Base-by-base conservation (phyloP, 495 filamentous ascomycete genomes). In the Daldinia caldariorum region DNA sequence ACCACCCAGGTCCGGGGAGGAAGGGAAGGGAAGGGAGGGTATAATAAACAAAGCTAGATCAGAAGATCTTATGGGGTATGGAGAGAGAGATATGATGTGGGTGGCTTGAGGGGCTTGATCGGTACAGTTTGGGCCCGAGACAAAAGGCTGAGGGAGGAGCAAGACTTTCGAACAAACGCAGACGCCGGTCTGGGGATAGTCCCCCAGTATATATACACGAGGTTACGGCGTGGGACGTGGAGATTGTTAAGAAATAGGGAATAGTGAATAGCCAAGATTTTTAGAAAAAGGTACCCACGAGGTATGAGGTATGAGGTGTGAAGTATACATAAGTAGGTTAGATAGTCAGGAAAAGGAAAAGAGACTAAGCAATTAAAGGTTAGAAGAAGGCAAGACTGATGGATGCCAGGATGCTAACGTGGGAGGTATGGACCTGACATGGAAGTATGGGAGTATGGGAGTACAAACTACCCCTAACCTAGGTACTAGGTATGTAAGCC, bases 161-260 rank as follows among this genome's bases (percentile, higher is more conserved):
- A 61, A 60, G 39, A 47, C 26, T 49, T 43, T 35, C 43, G 47
- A 64, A 41, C 38, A 58, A 60, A 60, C 66, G 22, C 62, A 56
- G 22, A 66, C 60, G 59, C 69, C 69, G 64, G 64, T 65, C 69
- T 72, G 69, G 69, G 69, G 69, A 72, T 68, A 61, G 57, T 29
- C 61, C 61, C 60, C 63, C 51, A 61, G 60, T 64, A 67, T 72
- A 72, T 72, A 72, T 72, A 72, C 34, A 35, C 39, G 61, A 61
- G 69, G 64, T 58, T 64, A 72, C 61, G 50, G 34, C 16, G 53
- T 35, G n/a, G 50, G 56, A 26, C 51, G 43, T 45, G 51, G 47
- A 58, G 69, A 49, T 65, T 64, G 66, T 54, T 66, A 53, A 38
- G 58, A n/a, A 47, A 7, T 2, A 49, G 54, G 32, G 6, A 61